Evolutionary conservation across 2,329 filamentous ascomycete species (phyloP).

Genomic region (Verticillium klebahnii): DNA sequence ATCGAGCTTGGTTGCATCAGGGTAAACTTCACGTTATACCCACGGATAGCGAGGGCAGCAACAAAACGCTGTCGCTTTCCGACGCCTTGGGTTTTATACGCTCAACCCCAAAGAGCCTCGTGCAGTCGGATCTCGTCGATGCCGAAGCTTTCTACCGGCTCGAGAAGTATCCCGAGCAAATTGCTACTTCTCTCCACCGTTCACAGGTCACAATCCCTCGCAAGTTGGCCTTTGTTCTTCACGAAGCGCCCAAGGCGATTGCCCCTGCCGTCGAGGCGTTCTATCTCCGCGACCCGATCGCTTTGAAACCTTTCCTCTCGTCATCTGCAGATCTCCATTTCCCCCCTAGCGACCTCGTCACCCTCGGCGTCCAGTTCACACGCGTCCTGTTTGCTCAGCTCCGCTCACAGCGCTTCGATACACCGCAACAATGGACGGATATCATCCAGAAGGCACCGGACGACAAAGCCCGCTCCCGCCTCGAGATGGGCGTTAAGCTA

Average conservation of each 20-base stretch:
- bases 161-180: constrained; percentile 75
- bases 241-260: constrained; percentile 69
- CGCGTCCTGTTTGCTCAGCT: constrained; percentile 88
- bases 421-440: constrained; percentile 49
- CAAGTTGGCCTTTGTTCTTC: constrained; percentile 74
- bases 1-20: constrained; percentile 84
- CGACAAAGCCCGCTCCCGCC: constrained; percentile 27
- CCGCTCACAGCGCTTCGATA: constrained; percentile 75
- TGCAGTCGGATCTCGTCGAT: constrained; percentile 72
- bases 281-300: constrained; percentile 80
- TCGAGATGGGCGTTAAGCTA: constrained; percentile 82
- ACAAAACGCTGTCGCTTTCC: constrained; percentile 51
- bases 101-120: constrained; percentile 49
- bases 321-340: constrained; percentile 56
- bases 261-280: constrained; percentile 86
- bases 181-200: constrained; percentile 71
- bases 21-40: constrained; percentile 74
- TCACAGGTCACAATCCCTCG: constrained; percentile 71
- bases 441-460: constrained; percentile 16
- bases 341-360: constrained; percentile 73
- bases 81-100: constrained; percentile 62
- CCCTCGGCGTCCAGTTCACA: constrained; percentile 75
- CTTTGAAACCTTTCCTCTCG: constrained; percentile 63
- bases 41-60: constrained; percentile 31
- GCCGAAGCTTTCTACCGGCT: constrained; percentile 88